phyloP scores from a whole-genome alignment of 768 basidiomycete species.

The Galerina marginata region DNA sequence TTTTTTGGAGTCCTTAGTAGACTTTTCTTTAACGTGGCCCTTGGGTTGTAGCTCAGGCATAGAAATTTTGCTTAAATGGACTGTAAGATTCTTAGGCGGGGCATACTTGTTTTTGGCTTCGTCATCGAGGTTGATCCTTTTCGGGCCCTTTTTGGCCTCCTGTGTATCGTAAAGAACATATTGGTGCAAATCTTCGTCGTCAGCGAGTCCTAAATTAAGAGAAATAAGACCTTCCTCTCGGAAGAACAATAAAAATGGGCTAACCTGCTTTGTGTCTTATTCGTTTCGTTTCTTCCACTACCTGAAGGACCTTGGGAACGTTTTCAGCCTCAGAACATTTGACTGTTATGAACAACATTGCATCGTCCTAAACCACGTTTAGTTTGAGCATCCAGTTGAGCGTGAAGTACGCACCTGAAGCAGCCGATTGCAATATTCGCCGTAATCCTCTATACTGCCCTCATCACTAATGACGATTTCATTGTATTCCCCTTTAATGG shows the following conservation, averaged over 20 bases:
- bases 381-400: neutral
- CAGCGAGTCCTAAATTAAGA: conserved; percentile 42
- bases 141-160: conserved; percentile 56
- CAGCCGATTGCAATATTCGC: conserved; percentile 64
- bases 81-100: conserved; percentile 69
- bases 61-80: conserved; percentile 85
- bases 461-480: conserved; percentile 75
- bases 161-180: conserved; percentile 75
- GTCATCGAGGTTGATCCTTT: conserved; percentile 74
- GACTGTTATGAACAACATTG: conserved; percentile 80
- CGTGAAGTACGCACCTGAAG: conserved; percentile 52
- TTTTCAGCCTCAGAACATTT: conserved; percentile 64
- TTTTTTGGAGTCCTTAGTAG: conserved; percentile 40
- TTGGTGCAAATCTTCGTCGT: conserved; percentile 70
- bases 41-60: conserved; percentile 84
- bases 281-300: conserved; percentile 83
- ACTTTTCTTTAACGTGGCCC: conserved; percentile 31
- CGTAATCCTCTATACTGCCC: conserved; percentile 69
- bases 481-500: conserved; percentile 70
- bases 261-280: conserved; percentile 74
- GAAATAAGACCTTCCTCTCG: conserved; percentile 4
- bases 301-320: conserved; percentile 80
- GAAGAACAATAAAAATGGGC: conserved; percentile 14
- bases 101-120: conserved; percentile 58
- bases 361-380: conserved; percentile 60